A percentile compares a stretch with the other conserved stretches of the same genome.
These are phyloP conservation scores for Plantago major DNA, from an alignment of 257 asterid genomes.

Conservation along the genomic window DNA sequence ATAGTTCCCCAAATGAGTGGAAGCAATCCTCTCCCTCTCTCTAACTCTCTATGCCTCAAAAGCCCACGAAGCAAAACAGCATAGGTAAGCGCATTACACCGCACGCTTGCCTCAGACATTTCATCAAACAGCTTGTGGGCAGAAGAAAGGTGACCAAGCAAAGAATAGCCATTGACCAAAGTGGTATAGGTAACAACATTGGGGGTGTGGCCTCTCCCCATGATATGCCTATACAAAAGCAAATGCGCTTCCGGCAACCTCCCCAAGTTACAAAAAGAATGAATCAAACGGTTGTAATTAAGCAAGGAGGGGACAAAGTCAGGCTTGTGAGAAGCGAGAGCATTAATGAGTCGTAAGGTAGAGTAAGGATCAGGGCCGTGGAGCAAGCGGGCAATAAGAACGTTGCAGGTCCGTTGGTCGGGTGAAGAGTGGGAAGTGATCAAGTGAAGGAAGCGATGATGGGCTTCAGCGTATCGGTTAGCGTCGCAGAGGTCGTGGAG, in stretches of 20 bases:
- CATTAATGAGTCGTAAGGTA: slow-evolving; percentile 43
- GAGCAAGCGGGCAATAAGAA: slow-evolving; percentile 71
- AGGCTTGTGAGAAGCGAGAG: slow-evolving; percentile 49
- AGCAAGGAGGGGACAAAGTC: slow-evolving; percentile 72
- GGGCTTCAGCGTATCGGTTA: slow-evolving; percentile 67
- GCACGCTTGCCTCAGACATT: slow-evolving; percentile 57
- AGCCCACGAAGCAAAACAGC: slow-evolving; percentile 50
- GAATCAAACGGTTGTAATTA: slow-evolving; percentile 71
- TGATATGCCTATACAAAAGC: slow-evolving; percentile 55
- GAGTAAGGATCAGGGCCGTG: slow-evolving; percentile 38
- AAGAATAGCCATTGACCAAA: slow-evolving; percentile 60
- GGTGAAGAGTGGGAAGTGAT: slow-evolving; percentile 37
- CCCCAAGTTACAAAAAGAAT: slow-evolving; percentile 47
- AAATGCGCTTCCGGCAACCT: slow-evolving; percentile 48
- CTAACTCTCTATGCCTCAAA: slow-evolving; percentile 46
- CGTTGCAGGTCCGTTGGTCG: slow-evolving; percentile 83
- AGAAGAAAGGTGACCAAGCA: slow-evolving; percentile 34
- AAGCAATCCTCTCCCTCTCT: slow-evolving; percentile 39
- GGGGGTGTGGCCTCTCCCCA: slow-evolving; percentile 56
- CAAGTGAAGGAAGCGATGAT: slow-evolving; percentile 36
- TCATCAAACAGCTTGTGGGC: slow-evolving; percentile 71
- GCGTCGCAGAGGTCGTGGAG: slow-evolving; percentile 67
- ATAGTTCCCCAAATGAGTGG: slow-evolving; percentile 57
- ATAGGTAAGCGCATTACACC: slow-evolving; percentile 49
- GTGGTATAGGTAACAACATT: slow-evolving; percentile 74